Conservation (phyloP, 768 basidiomycete species). For the Leccinellum rugosiceps region DNA sequence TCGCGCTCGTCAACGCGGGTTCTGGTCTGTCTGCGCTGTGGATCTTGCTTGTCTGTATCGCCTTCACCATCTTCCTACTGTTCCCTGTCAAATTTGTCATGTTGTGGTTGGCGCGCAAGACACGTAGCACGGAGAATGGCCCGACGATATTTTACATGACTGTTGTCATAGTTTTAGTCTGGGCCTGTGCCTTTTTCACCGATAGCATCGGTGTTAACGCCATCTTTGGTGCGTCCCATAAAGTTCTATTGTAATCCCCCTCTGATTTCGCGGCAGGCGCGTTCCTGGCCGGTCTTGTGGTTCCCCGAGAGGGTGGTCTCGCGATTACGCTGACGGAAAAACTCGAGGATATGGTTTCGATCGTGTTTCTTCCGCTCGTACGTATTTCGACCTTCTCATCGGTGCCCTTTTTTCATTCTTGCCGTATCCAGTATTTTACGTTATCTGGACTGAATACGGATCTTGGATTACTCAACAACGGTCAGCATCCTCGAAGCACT, state of each 20-base stretch:
- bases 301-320: conserved; percentile 87
- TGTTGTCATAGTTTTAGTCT: conserved; percentile 70
- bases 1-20: conserved; percentile 88
- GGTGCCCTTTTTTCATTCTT: neutral
- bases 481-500: conserved; percentile 30
- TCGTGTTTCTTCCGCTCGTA: conserved; percentile 86
- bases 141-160: conserved; percentile 93
- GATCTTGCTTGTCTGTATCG: conserved; percentile 77
- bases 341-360: conserved; percentile 91
- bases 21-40: conserved; percentile 82
- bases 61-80: conserved; percentile 75
- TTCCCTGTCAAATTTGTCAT: conserved; percentile 62
- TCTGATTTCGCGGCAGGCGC: conserved; percentile 46
- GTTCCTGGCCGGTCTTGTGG: conserved; percentile 75
- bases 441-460: conserved; percentile 88
- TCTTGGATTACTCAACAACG: conserved; percentile 77
- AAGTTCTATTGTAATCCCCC: neutral
- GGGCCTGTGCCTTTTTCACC: conserved; percentile 89
- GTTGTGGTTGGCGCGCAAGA: conserved; percentile 68
- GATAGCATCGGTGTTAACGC: conserved; percentile 91
- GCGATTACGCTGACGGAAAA: conserved; percentile 89
- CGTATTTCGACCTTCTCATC: neutral
- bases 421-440: conserved; percentile 74
- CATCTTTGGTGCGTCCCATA: conserved; percentile 63
- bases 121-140: conserved; percentile 77